Evolutionary conservation across 495 filamentous ascomycete species (phyloP).

Genomic region (Penicillium canescens): DNA sequence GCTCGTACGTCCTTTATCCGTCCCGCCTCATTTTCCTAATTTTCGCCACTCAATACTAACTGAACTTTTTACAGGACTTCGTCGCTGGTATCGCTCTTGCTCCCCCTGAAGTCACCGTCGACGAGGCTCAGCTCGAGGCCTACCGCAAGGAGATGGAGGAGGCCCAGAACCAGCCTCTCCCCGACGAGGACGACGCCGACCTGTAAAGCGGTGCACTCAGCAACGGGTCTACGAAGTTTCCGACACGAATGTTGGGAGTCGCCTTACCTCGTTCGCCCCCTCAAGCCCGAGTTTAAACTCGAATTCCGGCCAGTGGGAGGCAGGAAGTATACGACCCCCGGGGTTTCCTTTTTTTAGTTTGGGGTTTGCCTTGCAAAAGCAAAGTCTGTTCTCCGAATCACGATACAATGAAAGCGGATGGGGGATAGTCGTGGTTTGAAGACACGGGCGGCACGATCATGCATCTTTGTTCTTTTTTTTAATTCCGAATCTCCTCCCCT

Average conservation of each 20-base stretch:
- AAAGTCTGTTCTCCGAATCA: constrained; percentile 31
- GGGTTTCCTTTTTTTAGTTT: constrained; percentile 11
- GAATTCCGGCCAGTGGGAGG: neutral
- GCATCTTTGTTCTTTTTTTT: constrained; percentile 36
- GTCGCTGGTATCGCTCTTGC: constrained; percentile 93
- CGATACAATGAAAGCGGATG: constrained; percentile 47
- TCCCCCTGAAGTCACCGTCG: constrained; percentile 86
- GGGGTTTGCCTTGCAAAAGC: constrained; percentile 21
- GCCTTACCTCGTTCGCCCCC: neutral
- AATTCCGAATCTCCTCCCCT: constrained; percentile 26
- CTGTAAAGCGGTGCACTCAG: constrained; percentile 46
- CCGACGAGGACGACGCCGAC: constrained; percentile 91
- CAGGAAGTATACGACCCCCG: constrained; percentile 4
- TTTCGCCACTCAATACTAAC: constrained; percentile 11
- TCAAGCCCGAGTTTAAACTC: neutral
- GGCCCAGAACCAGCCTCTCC: constrained; percentile 81
- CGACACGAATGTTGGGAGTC: constrained; percentile 13
- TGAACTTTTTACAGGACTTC: constrained; percentile 69
- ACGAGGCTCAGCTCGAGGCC: constrained; percentile 74
- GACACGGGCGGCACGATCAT: constrained; percentile 41
- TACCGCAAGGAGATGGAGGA: constrained; percentile 88
- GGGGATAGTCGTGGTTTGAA: constrained; percentile 36
- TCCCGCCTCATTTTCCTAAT: neutral
- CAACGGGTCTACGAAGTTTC: constrained; percentile 15
- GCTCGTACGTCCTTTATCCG: constrained; percentile 61